Conservation (phyloP, 345 rosid species). For the Bruguiera parviflora region DNA sequence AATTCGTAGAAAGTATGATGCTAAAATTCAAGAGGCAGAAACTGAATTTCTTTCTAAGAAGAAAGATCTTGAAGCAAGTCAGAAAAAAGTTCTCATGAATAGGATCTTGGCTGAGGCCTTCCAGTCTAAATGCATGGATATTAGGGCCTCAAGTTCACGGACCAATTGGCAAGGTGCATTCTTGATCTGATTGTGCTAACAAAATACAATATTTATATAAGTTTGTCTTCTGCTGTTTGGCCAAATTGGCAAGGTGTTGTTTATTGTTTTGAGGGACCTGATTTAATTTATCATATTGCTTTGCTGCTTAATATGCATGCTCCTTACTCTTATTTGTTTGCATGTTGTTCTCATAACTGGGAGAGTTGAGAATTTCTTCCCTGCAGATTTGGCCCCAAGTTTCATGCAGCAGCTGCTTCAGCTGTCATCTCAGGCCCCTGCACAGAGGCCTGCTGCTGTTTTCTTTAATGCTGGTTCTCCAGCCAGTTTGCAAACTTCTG, state of each 20-base stretch:
- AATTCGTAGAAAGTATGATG: constrained; percentile 44
- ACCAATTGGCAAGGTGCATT: constrained; percentile 38
- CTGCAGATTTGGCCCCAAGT: constrained; percentile 37
- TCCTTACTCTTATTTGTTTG: constrained; percentile 1
- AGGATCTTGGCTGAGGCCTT: constrained; percentile 60
- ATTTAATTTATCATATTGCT: neutral
- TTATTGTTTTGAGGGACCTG: neutral
- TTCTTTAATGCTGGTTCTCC: constrained; percentile 20
- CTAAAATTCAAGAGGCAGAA: constrained; percentile 39
- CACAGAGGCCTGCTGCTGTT: constrained; percentile 27
- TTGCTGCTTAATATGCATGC: neutral
- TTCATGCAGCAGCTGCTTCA: constrained; percentile 35
- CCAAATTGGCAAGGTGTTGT: neutral
- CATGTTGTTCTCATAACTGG: constrained; percentile 2
- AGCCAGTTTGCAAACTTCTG: constrained; percentile 5
- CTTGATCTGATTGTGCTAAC: neutral
- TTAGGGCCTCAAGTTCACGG: constrained; percentile 21
- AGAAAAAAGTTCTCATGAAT: constrained; percentile 39
- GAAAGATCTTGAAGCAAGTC: constrained; percentile 39
- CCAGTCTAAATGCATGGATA: constrained; percentile 44
- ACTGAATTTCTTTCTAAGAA: constrained; percentile 28
- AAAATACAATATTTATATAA: neutral
- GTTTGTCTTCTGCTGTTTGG: neutral
- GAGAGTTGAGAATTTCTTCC: neutral
- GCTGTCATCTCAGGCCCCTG: constrained; percentile 27